A percentile compares a stretch with the other conserved stretches of the same genome.
phyloP scores from a whole-genome alignment of 345 rosid species.

The Clarkia xantiana region DNA sequence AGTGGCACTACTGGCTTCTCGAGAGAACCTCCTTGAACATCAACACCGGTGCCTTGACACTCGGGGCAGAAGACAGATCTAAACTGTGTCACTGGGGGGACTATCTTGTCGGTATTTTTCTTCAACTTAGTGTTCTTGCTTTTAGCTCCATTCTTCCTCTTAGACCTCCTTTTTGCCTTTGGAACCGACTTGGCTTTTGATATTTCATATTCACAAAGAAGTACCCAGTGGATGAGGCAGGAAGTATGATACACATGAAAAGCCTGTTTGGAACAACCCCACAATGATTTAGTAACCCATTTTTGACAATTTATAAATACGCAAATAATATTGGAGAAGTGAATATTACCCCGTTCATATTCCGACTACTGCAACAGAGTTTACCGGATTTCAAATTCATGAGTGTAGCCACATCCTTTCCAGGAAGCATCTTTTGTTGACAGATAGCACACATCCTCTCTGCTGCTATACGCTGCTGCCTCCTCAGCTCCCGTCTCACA shows the following conservation, averaged over 20 bases:
- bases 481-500: constrained; percentile 62
- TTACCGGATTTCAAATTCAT: constrained; percentile 67
- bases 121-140: constrained; percentile 21
- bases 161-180: constrained; percentile 37
- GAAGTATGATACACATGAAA: constrained; percentile 85
- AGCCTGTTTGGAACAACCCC: constrained; percentile 26
- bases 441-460: constrained; percentile 86
- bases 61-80: constrained; percentile 74
- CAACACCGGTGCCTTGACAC: constrained; percentile 80
- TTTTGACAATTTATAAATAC: no score
- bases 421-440: constrained; percentile 81
- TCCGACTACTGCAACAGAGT: constrained; percentile 71
- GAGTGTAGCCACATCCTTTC: constrained; percentile 70
- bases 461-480: constrained; percentile 62
- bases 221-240: constrained; percentile 88
- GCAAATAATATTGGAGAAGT: no score
- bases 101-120: constrained; percentile 17
- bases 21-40: constrained; percentile 36
- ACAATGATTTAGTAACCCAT: not conserved
- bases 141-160: constrained; percentile 37
- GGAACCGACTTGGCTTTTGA: constrained; percentile 23
- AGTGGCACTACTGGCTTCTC: constrained; percentile 54
- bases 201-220: constrained; percentile 63
- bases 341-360: constrained; percentile 49
- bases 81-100: constrained; percentile 21